Evolutionary conservation across 2,329 filamentous ascomycete species (phyloP).

Genomic region (Microthyrium microscopicum): DNA sequence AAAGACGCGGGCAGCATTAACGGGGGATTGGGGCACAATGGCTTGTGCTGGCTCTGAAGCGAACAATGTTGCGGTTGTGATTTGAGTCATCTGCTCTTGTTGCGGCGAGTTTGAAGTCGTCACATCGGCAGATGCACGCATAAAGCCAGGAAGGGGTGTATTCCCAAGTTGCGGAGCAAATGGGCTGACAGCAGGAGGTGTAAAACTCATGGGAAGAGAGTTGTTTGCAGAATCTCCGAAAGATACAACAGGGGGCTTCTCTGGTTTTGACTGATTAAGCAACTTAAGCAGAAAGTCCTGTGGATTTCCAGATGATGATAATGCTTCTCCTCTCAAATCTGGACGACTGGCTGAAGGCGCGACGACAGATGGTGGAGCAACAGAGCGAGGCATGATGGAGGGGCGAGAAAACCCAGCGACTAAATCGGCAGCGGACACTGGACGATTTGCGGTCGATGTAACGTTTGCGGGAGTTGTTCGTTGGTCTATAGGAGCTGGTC

Average conservation of each 20-base stretch:
- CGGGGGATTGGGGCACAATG: slow-evolving; percentile 15
- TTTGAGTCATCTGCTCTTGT: slow-evolving; percentile 16
- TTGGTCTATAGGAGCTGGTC: too few relatives aligned
- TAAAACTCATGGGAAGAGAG: not conserved
- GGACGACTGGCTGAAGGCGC: slow-evolving; percentile 16
- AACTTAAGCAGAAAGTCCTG: slow-evolving; percentile 76
- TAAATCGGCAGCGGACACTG: slow-evolving; percentile 39
- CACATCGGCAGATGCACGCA: slow-evolving; percentile 28
- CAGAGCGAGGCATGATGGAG: slow-evolving; percentile 12
- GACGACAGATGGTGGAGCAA: slow-evolving; percentile 16
- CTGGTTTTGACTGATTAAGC: slow-evolving; percentile 54
- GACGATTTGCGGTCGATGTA: slow-evolving; percentile 17
- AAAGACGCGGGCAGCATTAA: slow-evolving; percentile 23
- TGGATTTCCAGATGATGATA: slow-evolving; percentile 40
- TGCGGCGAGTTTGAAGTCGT: slow-evolving; percentile 18
- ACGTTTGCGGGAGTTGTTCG: too few relatives aligned
- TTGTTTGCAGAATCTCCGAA: too few relatives aligned
- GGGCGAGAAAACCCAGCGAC: slow-evolving; percentile 38
- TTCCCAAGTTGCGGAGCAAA: slow-evolving; percentile 18
- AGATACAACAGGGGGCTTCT: too few relatives aligned
- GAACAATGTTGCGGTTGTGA: slow-evolving; percentile 11
- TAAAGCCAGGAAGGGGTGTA: slow-evolving; percentile 27
- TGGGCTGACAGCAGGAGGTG: not conserved
- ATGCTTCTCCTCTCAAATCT: slow-evolving; percentile 11
- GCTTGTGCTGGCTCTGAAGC: slow-evolving; percentile 11